A percentile compares a stretch with the other conserved stretches of the same genome.
Evolutionary conservation across 2,329 filamentous ascomycete species (phyloP).

Genomic region (Pseudodiploospora longispora): DNA sequence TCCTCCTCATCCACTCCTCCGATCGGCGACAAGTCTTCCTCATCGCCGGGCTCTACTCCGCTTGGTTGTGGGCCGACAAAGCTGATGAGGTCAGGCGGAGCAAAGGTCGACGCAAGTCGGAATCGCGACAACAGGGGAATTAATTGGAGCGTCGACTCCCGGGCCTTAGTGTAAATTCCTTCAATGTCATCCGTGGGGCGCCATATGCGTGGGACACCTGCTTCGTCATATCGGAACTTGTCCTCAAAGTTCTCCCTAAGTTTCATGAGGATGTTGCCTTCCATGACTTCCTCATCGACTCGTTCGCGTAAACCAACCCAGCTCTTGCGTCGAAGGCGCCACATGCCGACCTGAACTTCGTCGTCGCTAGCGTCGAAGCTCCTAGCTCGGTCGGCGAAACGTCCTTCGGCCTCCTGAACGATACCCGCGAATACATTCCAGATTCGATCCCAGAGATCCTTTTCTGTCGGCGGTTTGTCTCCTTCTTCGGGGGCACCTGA

Average conservation of each 20-base stretch:
- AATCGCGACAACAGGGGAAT: conserved; percentile 87
- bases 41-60: conserved; percentile 70
- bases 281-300: conserved; percentile 96
- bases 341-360: conserved; percentile 86
- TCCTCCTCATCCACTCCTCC: conserved; percentile 93
- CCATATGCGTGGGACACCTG: conserved; percentile 93
- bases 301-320: conserved; percentile 86
- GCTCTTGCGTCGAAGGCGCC: conserved; percentile 86
- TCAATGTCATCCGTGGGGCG: conserved; percentile 95
- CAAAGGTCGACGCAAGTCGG: conserved; percentile 64
- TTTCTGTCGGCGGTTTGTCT: conserved; percentile 65
- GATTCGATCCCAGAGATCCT: conserved; percentile 90
- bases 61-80: conserved; percentile 76
- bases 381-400: conserved; percentile 81
- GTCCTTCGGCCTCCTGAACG: conserved; percentile 74
- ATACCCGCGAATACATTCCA: conserved; percentile 80
- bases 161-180: conserved; percentile 82
- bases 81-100: conserved; percentile 69
- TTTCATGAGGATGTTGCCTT: conserved; percentile 92
- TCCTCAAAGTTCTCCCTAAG: conserved; percentile 98
- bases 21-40: conserved; percentile 82
- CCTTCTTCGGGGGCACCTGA: conserved; percentile 71
- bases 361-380: conserved; percentile 89
- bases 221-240: conserved; percentile 96
- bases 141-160: conserved; percentile 83